Base-by-base conservation (phyloP, 2,329 filamentous ascomycete genomes). In the Cercospora nicotianae region DNA sequence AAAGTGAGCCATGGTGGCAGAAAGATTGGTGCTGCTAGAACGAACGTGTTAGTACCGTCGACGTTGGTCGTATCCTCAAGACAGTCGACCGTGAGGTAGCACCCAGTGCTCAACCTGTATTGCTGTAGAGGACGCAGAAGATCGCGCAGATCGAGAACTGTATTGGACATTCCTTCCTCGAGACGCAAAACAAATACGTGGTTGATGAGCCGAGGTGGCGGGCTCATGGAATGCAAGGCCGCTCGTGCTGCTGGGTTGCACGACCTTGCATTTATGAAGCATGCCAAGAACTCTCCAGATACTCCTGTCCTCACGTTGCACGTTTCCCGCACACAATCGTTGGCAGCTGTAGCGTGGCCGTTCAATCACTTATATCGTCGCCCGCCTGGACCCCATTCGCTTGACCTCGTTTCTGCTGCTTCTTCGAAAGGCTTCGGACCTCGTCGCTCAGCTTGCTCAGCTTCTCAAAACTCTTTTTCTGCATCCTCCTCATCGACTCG, bases 391-490 rank as follows among this genome's bases (percentile, higher is more conserved):
- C 51, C n/a, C 68, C 66, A 45, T 72, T 71, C 33, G 26, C 13
- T 26, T 66, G 63, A 16, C 36, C 61, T 31, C 39, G 58, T 30
- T 72, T 69, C 39, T 74, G 75, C 68, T 81, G 77, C 59, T 75
- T 68, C 28, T 73, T 66, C 48, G 78, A 60, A 31, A 81, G 73
- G 39, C 74, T 78, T 48, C 79, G 78, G 39, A 77, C 79, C 70
- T 84, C 81, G 55, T 80, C 77, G 53, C 79, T 78, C 63, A 84
- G 60, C 67, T 80, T 79, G 13, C 80, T 79, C 28, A 84, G 74
- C 66, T 83, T 82, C 23, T 79, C 75, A 63, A 84, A 81, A 5
- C 80, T 82, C 36, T 80, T 79, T 66, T 78, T 81, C 71, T 84
- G 82, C 31, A 84, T 76, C 48, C 81, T 77, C 69, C 82, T 79